phyloP scores from a whole-genome alignment of 768 basidiomycete genomes.

The Tephrocybe sp. region DNA sequence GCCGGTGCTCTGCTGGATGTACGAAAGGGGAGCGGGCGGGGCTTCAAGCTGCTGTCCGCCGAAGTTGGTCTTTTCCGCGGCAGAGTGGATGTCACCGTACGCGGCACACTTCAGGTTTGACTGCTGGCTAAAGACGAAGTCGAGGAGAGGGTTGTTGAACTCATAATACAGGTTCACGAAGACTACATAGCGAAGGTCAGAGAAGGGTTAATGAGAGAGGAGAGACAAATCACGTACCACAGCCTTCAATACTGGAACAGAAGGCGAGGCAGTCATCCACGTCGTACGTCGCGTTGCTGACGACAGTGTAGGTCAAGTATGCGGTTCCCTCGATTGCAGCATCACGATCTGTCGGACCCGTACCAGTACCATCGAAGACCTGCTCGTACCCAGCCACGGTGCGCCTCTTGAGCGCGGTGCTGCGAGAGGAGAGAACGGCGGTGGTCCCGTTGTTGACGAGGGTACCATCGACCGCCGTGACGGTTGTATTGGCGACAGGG shows the following conservation, averaged over 20 bases:
- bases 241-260: constrained; percentile 35
- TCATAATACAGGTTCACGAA: constrained; percentile 54
- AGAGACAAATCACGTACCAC: constrained; percentile 34
- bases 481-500: constrained; percentile 33
- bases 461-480: constrained; percentile 47
- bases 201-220: background rate
- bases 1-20: constrained; percentile 45
- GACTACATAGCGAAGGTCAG: constrained; percentile 27
- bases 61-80: constrained; percentile 43
- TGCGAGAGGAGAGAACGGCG: constrained; percentile 11
- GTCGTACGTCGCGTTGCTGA: constrained; percentile 45
- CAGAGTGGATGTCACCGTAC: constrained; percentile 43
- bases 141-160: constrained; percentile 42
- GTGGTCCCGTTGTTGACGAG: constrained; percentile 21
- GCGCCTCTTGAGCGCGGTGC: background rate
- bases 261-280: constrained; percentile 41
- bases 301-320: constrained; percentile 47
- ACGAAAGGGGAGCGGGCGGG: constrained; percentile 34
- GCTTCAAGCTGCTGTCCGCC: constrained; percentile 43
- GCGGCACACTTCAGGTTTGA: constrained; percentile 51
- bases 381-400: constrained; percentile 27
- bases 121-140: constrained; percentile 34
- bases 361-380: constrained; percentile 40
- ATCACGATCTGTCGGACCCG: constrained; percentile 35
- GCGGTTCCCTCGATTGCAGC: constrained; percentile 48